A percentile compares a stretch with the other conserved stretches of the same genome.
Evolutionary conservation across 225 moss, liverwort and hornwort genomes (phyloP).

Genomic region (Pleurozium schreberi): DNA sequence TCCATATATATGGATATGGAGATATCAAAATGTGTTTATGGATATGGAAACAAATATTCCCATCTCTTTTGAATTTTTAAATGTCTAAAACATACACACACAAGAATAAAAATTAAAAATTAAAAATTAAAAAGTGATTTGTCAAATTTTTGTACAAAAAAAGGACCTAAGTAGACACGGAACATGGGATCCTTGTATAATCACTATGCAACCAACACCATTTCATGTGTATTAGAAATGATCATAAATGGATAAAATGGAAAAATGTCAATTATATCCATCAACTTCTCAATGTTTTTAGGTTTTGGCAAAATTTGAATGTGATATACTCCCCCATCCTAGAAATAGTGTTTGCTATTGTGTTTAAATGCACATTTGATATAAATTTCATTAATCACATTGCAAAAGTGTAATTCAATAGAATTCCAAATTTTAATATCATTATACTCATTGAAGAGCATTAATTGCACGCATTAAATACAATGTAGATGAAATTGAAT

Average conservation of each 20-base stretch:
- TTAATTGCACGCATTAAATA: too few relatives aligned
- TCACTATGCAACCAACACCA: background rate
- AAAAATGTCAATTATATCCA: background rate
- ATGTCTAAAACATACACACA: too few relatives aligned
- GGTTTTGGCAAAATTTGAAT: background rate
- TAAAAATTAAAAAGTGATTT: background rate
- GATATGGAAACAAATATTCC: background rate
- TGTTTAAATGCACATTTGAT: too few relatives aligned
- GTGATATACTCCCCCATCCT: background rate
- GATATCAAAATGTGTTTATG: background rate
- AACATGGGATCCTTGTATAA: accelerated
- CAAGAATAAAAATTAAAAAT: too few relatives aligned
- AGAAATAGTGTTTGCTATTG: too few relatives aligned
- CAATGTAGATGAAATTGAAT: too few relatives aligned
- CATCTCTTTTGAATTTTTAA: background rate
- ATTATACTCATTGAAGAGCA: too few relatives aligned
- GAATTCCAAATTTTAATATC: too few relatives aligned
- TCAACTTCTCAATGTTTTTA: background rate
- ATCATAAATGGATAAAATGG: background rate
- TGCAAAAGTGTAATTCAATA: too few relatives aligned
- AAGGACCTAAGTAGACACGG: background rate
- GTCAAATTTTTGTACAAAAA: background rate
- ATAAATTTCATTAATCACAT: too few relatives aligned
- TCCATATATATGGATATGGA: background rate
- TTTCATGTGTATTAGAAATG: accelerated